Conservation (phyloP, 495 filamentous ascomycete genomes). For the Lophiotrema nucula region DNA sequence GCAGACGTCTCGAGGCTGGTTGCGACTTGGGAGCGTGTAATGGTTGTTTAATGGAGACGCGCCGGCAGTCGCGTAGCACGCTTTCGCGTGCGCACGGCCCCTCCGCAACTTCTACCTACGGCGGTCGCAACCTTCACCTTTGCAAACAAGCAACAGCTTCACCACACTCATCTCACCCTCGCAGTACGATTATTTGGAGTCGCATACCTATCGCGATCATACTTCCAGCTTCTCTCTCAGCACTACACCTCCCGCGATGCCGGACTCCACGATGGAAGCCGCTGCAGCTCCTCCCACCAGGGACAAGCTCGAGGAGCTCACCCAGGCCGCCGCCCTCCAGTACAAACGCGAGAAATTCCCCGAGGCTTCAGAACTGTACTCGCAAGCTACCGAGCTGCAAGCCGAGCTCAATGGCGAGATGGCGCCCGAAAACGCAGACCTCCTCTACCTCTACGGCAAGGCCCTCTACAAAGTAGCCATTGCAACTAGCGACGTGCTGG, state of each 20-base stretch:
- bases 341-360: conserved; percentile 85
- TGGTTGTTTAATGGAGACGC: neutral
- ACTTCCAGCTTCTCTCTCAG: neutral
- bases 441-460: conserved; percentile 91
- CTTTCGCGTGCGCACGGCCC: conserved; percentile 6
- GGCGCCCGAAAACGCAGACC: conserved; percentile 81
- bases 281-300: conserved; percentile 11
- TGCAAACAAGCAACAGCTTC: neutral
- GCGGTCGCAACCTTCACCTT: neutral
- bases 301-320: conserved; percentile 47
- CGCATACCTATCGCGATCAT: no score
- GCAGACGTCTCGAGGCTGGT: neutral
- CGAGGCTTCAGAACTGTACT: conserved; percentile 80
- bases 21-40: no score
- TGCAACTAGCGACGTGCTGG: conserved; percentile 90
- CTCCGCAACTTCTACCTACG: neutral
- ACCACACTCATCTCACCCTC: neutral
- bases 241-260: conserved; percentile 13
- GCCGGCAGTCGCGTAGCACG: conserved; percentile 15
- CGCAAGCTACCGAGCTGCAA: conserved; percentile 84
- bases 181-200: no score
- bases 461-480: conserved; percentile 90
- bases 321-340: conserved; percentile 60
- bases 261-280: neutral
- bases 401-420: conserved; percentile 90